Base-by-base conservation (phyloP, 768 basidiomycete species). In the Panus rudis region DNA sequence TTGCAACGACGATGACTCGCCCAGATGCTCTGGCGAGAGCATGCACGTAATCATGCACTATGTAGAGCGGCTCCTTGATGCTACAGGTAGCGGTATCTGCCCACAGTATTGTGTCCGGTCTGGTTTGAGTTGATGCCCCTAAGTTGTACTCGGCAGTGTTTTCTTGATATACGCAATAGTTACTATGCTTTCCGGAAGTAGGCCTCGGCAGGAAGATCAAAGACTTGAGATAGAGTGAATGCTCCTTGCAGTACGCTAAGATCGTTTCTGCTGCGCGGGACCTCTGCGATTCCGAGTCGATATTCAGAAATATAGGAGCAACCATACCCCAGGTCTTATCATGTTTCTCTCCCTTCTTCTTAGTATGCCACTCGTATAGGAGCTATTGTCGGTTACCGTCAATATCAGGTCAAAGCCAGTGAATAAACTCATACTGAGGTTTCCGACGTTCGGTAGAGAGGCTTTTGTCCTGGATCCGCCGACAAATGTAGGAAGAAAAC, bases 341-440 rank as follows among this genome's bases (percentile, higher is more conserved):
- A 13, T 56, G 56, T 39, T 53, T 48, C 45, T 60, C 58, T n/a
- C n/a, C n/a, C n/a, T n/a, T n/a, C 31, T 60, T 63, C 46, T 51
- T 50, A 42, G 54, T 54, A 45, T 64, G 63, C 63, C 62, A 64
- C 19, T 51, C 53, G 46, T 63, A 62, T 10, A 62, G 56, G 33
- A 64, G 57, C 62, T 62, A 45, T 23, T 33, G 35, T n/a, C n/a
- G n/a, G n/a, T n/a, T n/a, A n/a, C n/a, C n/a, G n/a, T n/a, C n/a
- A n/a, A n/a, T n/a, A n/a, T n/a, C n/a, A n/a, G n/a, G n/a, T n/a
- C n/a, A n/a, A n/a, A n/a, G n/a, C n/a, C n/a, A n/a, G n/a, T n/a
- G n/a, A n/a, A n/a, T n/a, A n/a, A n/a, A n/a, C n/a, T n/a, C n/a
- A n/a, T n/a, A n/a, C n/a, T n/a, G n/a, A n/a, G n/a, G n/a, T n/a